These are phyloP conservation scores for Coprinopsis strossmayeri DNA, from an alignment of 768 basidiomycete species.

Conservation along the genomic window DNA sequence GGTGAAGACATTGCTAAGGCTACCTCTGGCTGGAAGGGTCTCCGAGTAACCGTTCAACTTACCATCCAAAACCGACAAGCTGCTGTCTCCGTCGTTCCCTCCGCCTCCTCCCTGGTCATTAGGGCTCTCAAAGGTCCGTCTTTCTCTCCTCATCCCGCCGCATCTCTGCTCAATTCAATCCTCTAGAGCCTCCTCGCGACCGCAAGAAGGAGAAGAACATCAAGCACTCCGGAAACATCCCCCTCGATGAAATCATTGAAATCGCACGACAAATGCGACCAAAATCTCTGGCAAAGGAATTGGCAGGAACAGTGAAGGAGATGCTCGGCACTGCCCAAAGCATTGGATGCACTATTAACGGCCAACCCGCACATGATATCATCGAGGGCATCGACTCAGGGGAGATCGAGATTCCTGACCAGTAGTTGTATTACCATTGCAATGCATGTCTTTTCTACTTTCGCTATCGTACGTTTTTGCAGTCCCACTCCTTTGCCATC, in stretches of 20 bases:
- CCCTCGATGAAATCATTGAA: slow-evolving; percentile 89
- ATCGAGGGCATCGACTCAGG: slow-evolving; percentile 84
- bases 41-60: slow-evolving; percentile 96
- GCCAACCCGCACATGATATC: slow-evolving; percentile 86
- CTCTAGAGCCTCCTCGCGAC: slow-evolving; percentile 92
- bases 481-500: too few relatives aligned
- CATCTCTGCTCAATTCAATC: background rate
- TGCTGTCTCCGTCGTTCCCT: slow-evolving; percentile 91
- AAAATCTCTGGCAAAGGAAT: slow-evolving; percentile 91
- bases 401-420: slow-evolving; percentile 81
- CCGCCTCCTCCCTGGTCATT: slow-evolving; percentile 96
- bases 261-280: slow-evolving; percentile 94
- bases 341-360: slow-evolving; percentile 94
- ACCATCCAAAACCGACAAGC: slow-evolving; percentile 99
- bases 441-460: slow-evolving; percentile 20
- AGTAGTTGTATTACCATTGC: slow-evolving; percentile 42
- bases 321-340: slow-evolving; percentile 97
- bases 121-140: slow-evolving; percentile 91
- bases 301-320: slow-evolving; percentile 91
- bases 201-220: slow-evolving; percentile 99
- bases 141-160: background rate
- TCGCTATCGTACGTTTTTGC: slow-evolving; percentile 10
- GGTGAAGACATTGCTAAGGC: slow-evolving; percentile 99
- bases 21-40: slow-evolving; percentile 97
- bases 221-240: slow-evolving; percentile 93